Base-by-base conservation (phyloP, 768 basidiomycete species). In the Tricholoma terreum region DNA sequence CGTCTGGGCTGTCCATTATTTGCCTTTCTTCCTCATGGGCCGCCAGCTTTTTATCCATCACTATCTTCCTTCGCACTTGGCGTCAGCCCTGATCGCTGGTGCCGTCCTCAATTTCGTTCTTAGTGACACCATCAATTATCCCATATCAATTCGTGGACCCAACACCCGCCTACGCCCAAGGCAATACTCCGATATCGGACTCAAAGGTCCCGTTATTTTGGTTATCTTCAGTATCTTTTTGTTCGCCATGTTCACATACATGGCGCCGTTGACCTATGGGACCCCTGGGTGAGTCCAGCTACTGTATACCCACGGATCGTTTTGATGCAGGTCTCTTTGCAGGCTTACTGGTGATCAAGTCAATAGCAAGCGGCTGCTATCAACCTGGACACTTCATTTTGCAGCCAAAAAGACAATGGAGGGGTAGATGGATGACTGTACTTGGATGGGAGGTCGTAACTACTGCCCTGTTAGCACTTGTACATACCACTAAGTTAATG, bases 31-130 rank as follows among this genome's bases (percentile, higher is more conserved):
- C 86, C 80, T 98, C 24, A 96, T 99, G 93, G 89, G 82, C 67
- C 90, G 97, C 36, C 97, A 99, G 67, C 80, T 95, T 42, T 99
- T 99, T 81, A 77, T 99, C 22, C 97, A 99, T 70, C 95, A 97
- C 71, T 99, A 99, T 71, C 86, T 99, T 3, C 96, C 96, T 12
- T 96, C 96, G 0, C 97, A 99, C 69, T 80, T 99, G 40, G 88
- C 91, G 11, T 95, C 93, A 12, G 89, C 94, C 11, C 80, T 98
- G 56, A 85, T 98, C 57, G 94, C 96, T 38, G 97, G 97, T 42
- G 83, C 93, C 5, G 89, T 97, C 15, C 78, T 98, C 64, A 91
- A 90, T 75, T 98, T 94, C 69, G 80, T 96, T 57, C 72, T 95
- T 50, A 90, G 90, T 34, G 95, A 97, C 63, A 86, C 86, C 1